Conservation (phyloP, 495 filamentous ascomycete species). For the Daldinia grandis region DNA sequence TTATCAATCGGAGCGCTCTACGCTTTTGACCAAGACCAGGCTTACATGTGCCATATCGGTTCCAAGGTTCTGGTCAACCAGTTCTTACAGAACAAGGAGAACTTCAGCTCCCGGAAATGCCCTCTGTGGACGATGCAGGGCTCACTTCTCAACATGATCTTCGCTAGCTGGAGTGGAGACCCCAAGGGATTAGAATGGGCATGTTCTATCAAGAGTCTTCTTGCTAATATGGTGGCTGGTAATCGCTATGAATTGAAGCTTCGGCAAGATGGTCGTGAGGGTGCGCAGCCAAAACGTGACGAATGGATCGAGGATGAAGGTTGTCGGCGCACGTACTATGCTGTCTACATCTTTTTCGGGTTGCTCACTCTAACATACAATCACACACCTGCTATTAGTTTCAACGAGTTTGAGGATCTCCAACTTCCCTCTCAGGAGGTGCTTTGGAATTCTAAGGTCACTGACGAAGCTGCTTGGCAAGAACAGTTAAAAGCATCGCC, state of each 20-base stretch:
- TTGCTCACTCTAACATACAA: conserved; percentile 96
- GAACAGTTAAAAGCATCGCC: conserved; percentile 75
- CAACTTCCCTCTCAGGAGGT: conserved; percentile 93
- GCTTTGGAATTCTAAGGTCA: conserved; percentile 86
- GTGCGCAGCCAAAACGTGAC: conserved; percentile 75
- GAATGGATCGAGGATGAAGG: conserved; percentile 98
- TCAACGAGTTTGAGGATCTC: conserved; percentile 95
- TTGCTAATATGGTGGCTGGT: conserved; percentile 98
- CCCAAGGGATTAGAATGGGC: conserved; percentile 98
- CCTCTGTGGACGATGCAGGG: conserved; percentile 98
- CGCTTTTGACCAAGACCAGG: conserved; percentile 95
- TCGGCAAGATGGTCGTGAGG: conserved; percentile 86
- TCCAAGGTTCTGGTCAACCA: conserved; percentile 97
- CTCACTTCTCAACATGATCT: conserved; percentile 96
- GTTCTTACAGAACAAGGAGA: conserved; percentile 96
- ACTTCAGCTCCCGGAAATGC: conserved; percentile 98
- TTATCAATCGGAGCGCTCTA: conserved; percentile 96
- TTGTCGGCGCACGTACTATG: conserved; percentile 95
- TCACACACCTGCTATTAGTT: conserved; percentile 94
- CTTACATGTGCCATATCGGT: conserved; percentile 95
- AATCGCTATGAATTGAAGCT: conserved; percentile 96
- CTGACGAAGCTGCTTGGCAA: conserved; percentile 83
- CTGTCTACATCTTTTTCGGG: conserved; percentile 99
- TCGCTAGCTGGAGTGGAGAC: conserved; percentile 99
- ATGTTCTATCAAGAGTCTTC: conserved; percentile 95